Percentiles rank a stretch among this genome's conserved stretches.
These are phyloP conservation scores for Fusarium sterilihyphosum DNA, from an alignment of 2,329 filamentous ascomycete genomes.

Conservation along the genomic window DNA sequence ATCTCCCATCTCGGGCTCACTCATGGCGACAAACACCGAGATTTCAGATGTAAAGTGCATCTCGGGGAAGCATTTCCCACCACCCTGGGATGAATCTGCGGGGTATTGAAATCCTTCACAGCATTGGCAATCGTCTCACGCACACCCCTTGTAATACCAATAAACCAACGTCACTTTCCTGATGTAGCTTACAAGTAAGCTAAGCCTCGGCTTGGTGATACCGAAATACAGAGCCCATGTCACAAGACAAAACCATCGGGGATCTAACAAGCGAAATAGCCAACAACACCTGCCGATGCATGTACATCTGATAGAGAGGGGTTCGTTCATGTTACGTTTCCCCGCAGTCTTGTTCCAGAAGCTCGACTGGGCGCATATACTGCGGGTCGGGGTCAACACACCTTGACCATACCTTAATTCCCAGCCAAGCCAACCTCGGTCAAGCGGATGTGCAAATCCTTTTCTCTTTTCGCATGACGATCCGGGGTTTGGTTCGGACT, in stretches of 20 bases:
- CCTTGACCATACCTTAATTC: conserved; percentile 27
- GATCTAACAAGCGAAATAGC: conserved; percentile 7
- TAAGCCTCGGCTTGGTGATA: conserved; percentile 27
- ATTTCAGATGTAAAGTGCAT: conserved; percentile 2
- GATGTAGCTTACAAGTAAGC: neutral
- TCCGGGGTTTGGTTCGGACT: conserved; percentile 7
- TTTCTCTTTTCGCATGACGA: neutral
- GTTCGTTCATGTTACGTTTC: conserved; percentile 16
- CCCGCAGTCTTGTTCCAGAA: conserved; percentile 33
- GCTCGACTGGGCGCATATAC: conserved; percentile 7
- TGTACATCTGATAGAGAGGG: neutral
- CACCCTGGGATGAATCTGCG: conserved; percentile 22
- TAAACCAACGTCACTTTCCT: conserved; percentile 18
- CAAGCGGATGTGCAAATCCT: conserved; percentile 18
- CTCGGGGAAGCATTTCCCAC: conserved; percentile 20
- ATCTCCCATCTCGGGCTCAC: conserved; percentile 17
- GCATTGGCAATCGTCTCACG: neutral
- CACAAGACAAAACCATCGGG: conserved; percentile 9
- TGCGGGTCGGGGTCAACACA: conserved; percentile 12
- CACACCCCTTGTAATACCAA: neutral
- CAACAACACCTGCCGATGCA: neutral
- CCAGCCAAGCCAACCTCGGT: conserved; percentile 25
- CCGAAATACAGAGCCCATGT: conserved; percentile 32
- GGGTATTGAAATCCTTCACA: conserved; percentile 18
- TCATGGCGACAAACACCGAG: conserved; percentile 9